Conservation (phyloP, 495 filamentous ascomycete genomes). For the Beverwykella pulmonaria region DNA sequence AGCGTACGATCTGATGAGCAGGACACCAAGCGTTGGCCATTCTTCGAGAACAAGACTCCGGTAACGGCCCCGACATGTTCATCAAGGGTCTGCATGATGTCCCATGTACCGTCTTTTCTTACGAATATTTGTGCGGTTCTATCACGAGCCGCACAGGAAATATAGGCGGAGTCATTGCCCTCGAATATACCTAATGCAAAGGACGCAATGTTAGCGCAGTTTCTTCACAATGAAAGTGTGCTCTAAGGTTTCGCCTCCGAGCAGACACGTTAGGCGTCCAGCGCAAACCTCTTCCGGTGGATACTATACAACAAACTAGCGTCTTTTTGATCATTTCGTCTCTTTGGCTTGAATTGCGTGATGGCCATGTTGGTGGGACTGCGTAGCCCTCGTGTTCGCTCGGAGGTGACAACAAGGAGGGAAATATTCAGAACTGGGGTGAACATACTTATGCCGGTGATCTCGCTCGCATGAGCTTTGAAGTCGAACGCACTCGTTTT, state of each 20-base stretch:
- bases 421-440: no score
- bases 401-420: no score
- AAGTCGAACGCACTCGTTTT: conserved; percentile 61
- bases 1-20: conserved; percentile 87
- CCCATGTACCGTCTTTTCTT: conserved; percentile 55
- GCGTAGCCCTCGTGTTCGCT: no score
- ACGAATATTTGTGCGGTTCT: conserved; percentile 87
- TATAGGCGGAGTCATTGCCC: conserved; percentile 56
- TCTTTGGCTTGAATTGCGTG: no score
- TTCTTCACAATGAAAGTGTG: not conserved
- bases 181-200: conserved; percentile 52
- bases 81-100: conserved; percentile 72
- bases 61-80: conserved; percentile 75
- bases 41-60: conserved; percentile 62
- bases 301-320: no score
- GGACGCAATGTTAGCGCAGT: not conserved
- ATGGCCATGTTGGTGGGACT: no score
- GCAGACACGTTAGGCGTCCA: no score
- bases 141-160: conserved; percentile 84
- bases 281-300: no score
- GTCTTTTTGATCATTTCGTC: no score
- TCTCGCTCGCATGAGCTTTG: conserved; percentile 85
- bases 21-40: conserved; percentile 74
- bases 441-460: conserved; percentile 68
- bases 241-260: no score